Evolutionary conservation across 2,329 filamentous ascomycete species (phyloP).

Genomic region (Fusarium acutatum): DNA sequence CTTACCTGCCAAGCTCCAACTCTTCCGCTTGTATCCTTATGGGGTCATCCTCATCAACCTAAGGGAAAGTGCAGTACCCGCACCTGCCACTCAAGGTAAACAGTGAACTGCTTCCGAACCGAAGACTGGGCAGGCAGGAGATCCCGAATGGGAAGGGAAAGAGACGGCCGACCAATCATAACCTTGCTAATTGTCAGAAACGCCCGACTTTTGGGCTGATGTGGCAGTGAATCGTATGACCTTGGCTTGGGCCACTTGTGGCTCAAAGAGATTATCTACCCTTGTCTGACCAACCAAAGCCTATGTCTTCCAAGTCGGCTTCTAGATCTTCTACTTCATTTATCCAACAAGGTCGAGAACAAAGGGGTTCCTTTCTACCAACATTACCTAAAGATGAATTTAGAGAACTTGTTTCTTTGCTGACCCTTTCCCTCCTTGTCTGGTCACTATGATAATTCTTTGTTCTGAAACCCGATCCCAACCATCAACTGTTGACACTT

Average conservation of each 20-base stretch:
- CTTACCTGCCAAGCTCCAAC: slow-evolving; percentile 4
- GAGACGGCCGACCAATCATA: slow-evolving; percentile 22
- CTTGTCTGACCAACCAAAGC: background rate
- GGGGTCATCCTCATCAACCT: background rate
- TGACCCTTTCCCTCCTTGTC: background rate
- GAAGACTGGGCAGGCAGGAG: slow-evolving; percentile 25
- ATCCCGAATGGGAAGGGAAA: slow-evolving; percentile 27
- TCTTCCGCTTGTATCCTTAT: slow-evolving; percentile 4
- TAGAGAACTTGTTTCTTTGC: background rate
- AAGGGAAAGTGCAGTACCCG: background rate
- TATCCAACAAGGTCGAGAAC: slow-evolving; percentile 9
- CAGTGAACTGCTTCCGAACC: slow-evolving; percentile 14
- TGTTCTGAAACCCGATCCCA: background rate
- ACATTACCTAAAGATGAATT: background rate
- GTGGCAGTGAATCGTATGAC: slow-evolving; percentile 45
- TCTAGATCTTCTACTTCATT: background rate
- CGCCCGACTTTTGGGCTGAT: slow-evolving; percentile 40
- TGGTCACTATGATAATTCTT: background rate
- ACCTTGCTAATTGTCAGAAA: slow-evolving; percentile 36
- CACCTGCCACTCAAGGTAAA: slow-evolving; percentile 1
- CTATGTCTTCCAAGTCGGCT: background rate
- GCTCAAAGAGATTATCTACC: background rate
- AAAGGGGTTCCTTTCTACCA: background rate
- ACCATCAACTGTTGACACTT: background rate
- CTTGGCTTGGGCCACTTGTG: slow-evolving; percentile 6